phyloP scores from a whole-genome alignment of 2,329 filamentous ascomycete genomes.

The Emmonsiellopsis sp. region DNA sequence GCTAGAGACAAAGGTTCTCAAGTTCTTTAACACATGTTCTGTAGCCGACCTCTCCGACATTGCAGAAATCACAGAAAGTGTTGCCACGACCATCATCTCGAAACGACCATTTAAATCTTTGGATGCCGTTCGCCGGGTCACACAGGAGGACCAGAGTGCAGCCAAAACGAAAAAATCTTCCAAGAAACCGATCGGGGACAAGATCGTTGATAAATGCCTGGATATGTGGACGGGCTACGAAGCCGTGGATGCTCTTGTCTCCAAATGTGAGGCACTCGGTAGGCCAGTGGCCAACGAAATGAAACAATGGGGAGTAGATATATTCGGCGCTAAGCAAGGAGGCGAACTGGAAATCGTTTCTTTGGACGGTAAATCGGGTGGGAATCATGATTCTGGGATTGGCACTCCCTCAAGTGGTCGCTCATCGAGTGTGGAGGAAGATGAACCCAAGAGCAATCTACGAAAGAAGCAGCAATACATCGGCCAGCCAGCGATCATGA shows the following conservation, averaged over 20 bases:
- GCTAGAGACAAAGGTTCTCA: conserved; percentile 53
- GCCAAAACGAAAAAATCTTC: conserved; percentile 40
- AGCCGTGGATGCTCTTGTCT: conserved; percentile 74
- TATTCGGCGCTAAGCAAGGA: conserved; percentile 50
- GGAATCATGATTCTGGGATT: conserved; percentile 56
- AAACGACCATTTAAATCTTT: conserved; percentile 66
- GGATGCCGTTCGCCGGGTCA: conserved; percentile 57
- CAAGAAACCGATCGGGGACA: conserved; percentile 54
- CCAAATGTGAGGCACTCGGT: conserved; percentile 64
- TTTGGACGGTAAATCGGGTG: conserved; percentile 38
- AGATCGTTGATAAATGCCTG: conserved; percentile 56
- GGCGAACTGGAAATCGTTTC: conserved; percentile 55
- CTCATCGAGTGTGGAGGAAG: conserved; percentile 38
- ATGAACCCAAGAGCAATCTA: conserved; percentile 28
- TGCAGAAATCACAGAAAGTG: conserved; percentile 61
- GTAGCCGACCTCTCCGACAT: conserved; percentile 72
- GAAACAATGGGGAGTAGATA: conserved; percentile 58
- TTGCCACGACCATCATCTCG: conserved; percentile 60
- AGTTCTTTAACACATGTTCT: conserved; percentile 75
- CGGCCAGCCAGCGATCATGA: conserved; percentile 69
- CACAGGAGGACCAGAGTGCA: conserved; percentile 31
- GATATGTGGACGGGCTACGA: conserved; percentile 73
- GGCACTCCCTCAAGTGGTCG: conserved; percentile 49
- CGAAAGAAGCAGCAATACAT: conserved; percentile 39
- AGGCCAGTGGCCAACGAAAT: conserved; percentile 57